phyloP scores from a whole-genome alignment of 2,329 filamentous ascomycete genomes.

The Trichoderma brevicompactum region DNA sequence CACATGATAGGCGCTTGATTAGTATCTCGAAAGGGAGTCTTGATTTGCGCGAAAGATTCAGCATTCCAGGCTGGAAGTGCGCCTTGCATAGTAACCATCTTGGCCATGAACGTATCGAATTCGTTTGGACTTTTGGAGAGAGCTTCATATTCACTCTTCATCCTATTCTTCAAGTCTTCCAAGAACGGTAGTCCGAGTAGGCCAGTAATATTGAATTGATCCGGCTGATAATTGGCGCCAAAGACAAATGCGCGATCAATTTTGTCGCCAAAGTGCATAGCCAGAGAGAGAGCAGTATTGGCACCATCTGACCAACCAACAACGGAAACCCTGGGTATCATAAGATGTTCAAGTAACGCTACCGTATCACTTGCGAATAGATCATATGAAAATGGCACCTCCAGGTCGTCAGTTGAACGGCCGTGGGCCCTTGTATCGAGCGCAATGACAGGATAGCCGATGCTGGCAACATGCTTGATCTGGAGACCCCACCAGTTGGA shows the following conservation, averaged over 20 bases:
- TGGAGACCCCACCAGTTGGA: constrained; percentile 19
- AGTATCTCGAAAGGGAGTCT: not conserved
- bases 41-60: constrained; percentile 2
- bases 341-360: not conserved
- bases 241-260: constrained; percentile 12
- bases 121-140: not conserved
- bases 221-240: constrained; percentile 12
- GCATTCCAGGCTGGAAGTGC: not conserved
- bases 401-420: not conserved
- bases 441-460: not conserved
- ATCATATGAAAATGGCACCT: not conserved
- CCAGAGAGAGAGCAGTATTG: constrained; percentile 16
- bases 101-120: not conserved
- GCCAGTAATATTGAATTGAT: constrained; percentile 2
- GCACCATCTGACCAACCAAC: constrained; percentile 21
- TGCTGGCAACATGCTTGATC: not conserved
- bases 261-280: not conserved
- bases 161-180: not conserved
- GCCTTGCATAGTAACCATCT: constrained; percentile 1
- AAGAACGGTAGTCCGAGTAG: not conserved
- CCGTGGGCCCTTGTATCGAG: not conserved
- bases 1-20: not conserved
- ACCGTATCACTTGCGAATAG: not conserved
- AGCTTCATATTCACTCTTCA: not conserved
- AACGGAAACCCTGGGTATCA: not conserved